These are phyloP conservation scores for Penicillium thymicola DNA, from an alignment of 2,329 filamentous ascomycete genomes.

Conservation along the genomic window DNA sequence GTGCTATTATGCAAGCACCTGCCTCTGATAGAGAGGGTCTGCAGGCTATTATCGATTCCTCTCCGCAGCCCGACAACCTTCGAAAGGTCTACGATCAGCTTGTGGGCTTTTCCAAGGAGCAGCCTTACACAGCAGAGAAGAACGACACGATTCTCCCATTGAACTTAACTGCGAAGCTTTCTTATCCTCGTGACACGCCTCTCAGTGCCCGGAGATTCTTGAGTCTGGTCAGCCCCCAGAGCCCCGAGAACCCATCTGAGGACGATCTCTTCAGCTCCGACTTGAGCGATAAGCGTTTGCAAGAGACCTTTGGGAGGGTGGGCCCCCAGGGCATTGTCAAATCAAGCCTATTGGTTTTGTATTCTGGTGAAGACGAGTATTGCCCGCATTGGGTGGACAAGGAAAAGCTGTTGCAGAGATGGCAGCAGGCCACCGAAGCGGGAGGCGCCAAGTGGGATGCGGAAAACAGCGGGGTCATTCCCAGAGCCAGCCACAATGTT, in stretches of 20 bases:
- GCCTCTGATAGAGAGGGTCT: conserved; percentile 71
- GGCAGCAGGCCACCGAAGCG: conserved; percentile 42
- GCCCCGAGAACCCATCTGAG: conserved; percentile 59
- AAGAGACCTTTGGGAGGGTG: conserved; percentile 61
- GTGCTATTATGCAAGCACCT: conserved; percentile 74
- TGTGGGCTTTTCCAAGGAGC: conserved; percentile 31
- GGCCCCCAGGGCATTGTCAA: conserved; percentile 35
- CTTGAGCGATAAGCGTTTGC: conserved; percentile 57
- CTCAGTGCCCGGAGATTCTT: conserved; percentile 59
- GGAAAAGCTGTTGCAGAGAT: conserved; percentile 41
- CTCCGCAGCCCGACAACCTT: conserved; percentile 16
- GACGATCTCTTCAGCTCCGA: conserved; percentile 90
- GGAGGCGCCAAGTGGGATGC: conserved; percentile 45
- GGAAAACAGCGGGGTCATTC: conserved; percentile 49
- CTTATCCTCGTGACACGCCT: conserved; percentile 38
- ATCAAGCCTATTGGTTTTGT: conserved; percentile 43
- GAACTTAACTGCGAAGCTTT: conserved; percentile 32
- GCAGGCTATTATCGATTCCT: conserved; percentile 32
- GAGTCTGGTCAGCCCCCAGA: conserved; percentile 52
- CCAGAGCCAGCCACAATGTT: conserved; percentile 49
- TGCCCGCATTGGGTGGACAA: conserved; percentile 47
- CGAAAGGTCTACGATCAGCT: conserved; percentile 33
- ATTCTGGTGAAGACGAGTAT: conserved; percentile 48
- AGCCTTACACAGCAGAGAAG: conserved; percentile 25
- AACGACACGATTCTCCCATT: conserved; percentile 34